Percentiles rank a stretch among this genome's conserved stretches.
Evolutionary conservation across 148 eudicot species (phyloP).

Genomic region (Euryodendron excelsum): DNA sequence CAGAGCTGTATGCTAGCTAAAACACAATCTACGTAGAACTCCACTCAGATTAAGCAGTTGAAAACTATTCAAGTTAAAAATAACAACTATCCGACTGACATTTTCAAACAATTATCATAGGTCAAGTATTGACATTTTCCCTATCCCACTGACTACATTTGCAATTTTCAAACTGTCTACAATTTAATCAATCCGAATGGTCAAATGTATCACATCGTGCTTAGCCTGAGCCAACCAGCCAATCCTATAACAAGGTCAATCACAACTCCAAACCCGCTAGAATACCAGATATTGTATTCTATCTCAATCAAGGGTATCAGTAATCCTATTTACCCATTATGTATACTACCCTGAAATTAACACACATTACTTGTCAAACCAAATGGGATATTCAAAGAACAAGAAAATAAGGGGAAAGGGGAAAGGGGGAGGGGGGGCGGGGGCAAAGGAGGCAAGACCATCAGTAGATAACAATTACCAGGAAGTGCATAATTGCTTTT

Average conservation of each 20-base stretch:
- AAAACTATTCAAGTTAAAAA: neutral
- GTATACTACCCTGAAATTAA: neutral
- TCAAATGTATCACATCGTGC: conserved; percentile 4
- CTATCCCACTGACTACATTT: neutral
- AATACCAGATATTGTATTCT: neutral
- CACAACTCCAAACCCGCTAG: neutral
- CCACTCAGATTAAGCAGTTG: neutral
- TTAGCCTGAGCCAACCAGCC: neutral
- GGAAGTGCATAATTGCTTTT: conserved; percentile 99
- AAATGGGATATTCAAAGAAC: too few relatives aligned
- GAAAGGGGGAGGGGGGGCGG: too few relatives aligned
- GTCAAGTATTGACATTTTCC: neutral
- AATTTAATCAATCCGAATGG: neutral
- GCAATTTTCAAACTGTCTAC: neutral
- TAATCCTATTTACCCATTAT: conserved; percentile 2
- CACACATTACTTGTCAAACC: too few relatives aligned
- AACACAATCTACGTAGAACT: neutral
- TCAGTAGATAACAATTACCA: conserved; percentile 47
- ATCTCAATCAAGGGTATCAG: neutral
- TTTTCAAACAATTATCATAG: too few relatives aligned
- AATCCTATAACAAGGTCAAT: neutral
- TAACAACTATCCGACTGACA: too few relatives aligned
- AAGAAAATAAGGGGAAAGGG: too few relatives aligned
- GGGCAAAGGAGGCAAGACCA: neutral
- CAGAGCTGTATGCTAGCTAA: neutral